Base-by-base conservation (phyloP, 805 yeast genomes). In the Lachancea fermentati region DNA sequence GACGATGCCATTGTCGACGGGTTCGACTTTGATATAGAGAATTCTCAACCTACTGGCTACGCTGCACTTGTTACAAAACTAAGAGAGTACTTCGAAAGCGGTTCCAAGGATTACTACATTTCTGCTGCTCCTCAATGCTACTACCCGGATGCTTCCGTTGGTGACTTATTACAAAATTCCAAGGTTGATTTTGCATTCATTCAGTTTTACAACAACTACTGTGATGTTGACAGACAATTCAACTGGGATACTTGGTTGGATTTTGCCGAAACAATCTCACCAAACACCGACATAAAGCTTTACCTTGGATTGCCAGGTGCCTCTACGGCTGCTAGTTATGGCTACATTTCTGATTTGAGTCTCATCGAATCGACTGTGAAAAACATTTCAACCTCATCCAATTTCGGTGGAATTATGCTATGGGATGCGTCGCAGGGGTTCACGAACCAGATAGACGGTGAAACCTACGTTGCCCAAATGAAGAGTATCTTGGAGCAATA, bases 51-150 rank as follows among this genome's bases (percentile, higher is more conserved):
- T 37, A 66, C 68, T 1, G 96, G 95, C n/a, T 83, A 81, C 54
- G 74, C 77, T 28, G 75, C 81, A 12, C 60, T 82, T 39, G 84
- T 77, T 11, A 67, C 62, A 31, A 68, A 72, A 50, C 34, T 67
- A 56, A 48, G 94, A 81, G 42, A 69, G 41, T 60, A 66, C 31
- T 78, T 73, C 50, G 77, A 69, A 8, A 63, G 68, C 30, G 67
- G 78, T 25, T 69, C 82, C 34, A 83, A 79, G 62, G 52, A 63
- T 19, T 85, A 79, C 66, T 85, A 81, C 59, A 66, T 87, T 33
- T 78, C 94, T 39, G 95, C 95, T 49, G 91, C 96, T 47, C 96
- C 96, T 15, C 96, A 87, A 67, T 89, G 96, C 67, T 81, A 78
- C 18, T 83, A 79, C 60, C 95, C 96, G 14, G 96, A 88, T 66